These are phyloP conservation scores for Eustoma russellianum DNA, from an alignment of 257 asterid species.

Conservation along the genomic window DNA sequence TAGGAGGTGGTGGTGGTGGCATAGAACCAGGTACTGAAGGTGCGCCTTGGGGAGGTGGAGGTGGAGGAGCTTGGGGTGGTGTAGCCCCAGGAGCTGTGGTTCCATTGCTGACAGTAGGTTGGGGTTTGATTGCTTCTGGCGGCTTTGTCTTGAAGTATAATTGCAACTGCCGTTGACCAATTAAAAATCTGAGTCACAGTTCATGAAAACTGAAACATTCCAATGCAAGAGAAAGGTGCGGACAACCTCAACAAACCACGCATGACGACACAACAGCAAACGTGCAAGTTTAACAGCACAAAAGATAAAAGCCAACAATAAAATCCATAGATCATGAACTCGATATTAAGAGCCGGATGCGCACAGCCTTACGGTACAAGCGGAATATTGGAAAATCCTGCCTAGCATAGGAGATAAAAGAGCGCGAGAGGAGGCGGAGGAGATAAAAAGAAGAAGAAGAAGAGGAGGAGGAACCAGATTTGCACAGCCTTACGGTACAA, in stretches of 20 bases:
- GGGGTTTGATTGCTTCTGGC: conserved; percentile 64
- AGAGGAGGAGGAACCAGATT: conserved; percentile 19
- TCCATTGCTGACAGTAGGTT: conserved; percentile 52
- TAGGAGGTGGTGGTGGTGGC: conserved; percentile 55
- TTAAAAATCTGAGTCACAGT: conserved; percentile 7
- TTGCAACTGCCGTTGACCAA: conserved; percentile 42
- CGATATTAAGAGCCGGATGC: too few relatives aligned
- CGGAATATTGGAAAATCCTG: too few relatives aligned
- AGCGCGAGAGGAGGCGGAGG: too few relatives aligned
- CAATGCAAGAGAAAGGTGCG: background rate
- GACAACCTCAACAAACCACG: background rate
- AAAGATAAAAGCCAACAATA: too few relatives aligned
- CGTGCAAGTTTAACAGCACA: too few relatives aligned
- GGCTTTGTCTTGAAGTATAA: conserved; percentile 79
- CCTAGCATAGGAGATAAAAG: too few relatives aligned
- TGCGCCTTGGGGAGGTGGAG: conserved; percentile 68
- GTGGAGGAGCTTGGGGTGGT: conserved; percentile 72
- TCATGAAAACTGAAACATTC: background rate
- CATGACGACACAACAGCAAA: background rate
- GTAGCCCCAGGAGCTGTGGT: conserved; percentile 52
- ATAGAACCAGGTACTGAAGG: conserved; percentile 33
- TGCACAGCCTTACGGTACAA: too few relatives aligned
- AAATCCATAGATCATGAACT: too few relatives aligned
- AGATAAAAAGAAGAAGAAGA: conserved; percentile 53
- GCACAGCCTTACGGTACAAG: too few relatives aligned